These are phyloP conservation scores for Mortierella sp. DNA, from an alignment of 371 early-diverging fungal species.

Conservation along the genomic window DNA sequence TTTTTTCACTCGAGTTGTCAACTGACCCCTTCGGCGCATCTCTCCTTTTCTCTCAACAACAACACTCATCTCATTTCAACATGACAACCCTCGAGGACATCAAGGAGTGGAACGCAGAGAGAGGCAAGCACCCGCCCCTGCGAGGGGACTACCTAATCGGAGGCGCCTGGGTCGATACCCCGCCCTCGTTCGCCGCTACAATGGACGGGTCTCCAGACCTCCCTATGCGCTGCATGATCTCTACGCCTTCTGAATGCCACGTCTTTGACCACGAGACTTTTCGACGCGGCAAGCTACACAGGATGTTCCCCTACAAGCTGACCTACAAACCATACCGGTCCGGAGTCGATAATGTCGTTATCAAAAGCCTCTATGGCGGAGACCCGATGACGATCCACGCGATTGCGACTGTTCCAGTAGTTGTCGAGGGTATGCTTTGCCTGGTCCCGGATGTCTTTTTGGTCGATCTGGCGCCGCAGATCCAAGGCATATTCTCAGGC, in stretches of 20 bases:
- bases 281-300: conserved; percentile 18
- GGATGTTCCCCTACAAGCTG: conserved; percentile 3
- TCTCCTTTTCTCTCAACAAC: no score
- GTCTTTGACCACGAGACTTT: conserved; percentile 11
- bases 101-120: neutral
- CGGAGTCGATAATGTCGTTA: neutral
- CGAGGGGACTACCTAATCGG: neutral
- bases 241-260: neutral
- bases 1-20: no score
- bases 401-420: neutral
- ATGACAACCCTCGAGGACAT: conserved; percentile 48
- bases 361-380: neutral
- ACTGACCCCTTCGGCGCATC: no score
- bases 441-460: neutral
- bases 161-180: neutral
- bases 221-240: neutral
- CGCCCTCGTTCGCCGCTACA: neutral
- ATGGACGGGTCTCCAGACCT: conserved; percentile 13
- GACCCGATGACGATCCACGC: neutral
- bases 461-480: neutral
- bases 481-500: neutral
- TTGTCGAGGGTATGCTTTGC: neutral
- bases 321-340: conserved; percentile 3
- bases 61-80: no score
- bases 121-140: neutral